phyloP scores from a whole-genome alignment of 1,284 basidiomycete species.

The Schizopora paradoxa region DNA sequence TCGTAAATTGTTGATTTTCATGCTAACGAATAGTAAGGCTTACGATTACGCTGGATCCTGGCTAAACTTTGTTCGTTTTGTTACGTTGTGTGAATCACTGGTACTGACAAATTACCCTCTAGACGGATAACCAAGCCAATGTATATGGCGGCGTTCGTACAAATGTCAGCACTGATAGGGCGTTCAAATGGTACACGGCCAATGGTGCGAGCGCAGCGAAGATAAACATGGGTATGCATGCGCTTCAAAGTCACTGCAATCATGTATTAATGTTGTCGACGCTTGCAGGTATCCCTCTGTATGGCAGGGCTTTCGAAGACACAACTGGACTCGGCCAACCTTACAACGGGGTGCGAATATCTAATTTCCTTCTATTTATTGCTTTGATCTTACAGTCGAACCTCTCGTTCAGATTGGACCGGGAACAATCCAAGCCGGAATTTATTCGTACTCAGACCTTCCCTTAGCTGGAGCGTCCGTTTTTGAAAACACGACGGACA shows the following conservation, averaged over 20 bases:
- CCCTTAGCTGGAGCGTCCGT: constrained; percentile 64
- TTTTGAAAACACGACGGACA: constrained; percentile 65
- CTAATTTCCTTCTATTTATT: not conserved
- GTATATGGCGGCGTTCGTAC: constrained; percentile 63
- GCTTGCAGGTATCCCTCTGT: constrained; percentile 71
- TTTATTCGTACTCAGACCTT: constrained; percentile 74
- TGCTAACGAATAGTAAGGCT: constrained; percentile 38
- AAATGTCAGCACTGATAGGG: constrained; percentile 64
- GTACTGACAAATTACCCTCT: constrained; percentile 15
- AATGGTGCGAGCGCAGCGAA: constrained; percentile 70
- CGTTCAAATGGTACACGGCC: constrained; percentile 60
- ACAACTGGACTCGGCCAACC: constrained; percentile 72
- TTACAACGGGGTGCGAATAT: constrained; percentile 56
- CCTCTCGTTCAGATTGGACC: constrained; percentile 54
- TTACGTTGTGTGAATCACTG: constrained; percentile 1
- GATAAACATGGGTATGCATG: constrained; percentile 62
- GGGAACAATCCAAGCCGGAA: constrained; percentile 62
- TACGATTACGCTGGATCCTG: constrained; percentile 77
- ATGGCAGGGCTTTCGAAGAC: constrained; percentile 79
- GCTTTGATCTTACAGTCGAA: not conserved
- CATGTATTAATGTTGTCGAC: not conserved
- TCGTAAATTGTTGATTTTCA: not conserved
- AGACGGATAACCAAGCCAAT: constrained; percentile 78
- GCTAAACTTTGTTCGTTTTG: constrained; percentile 39
- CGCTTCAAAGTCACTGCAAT: constrained; percentile 7